A percentile compares a stretch with the other conserved stretches of the same genome.
phyloP scores from a whole-genome alignment of 352 stramenopile species.

The Phytophthora ramorum region DNA sequence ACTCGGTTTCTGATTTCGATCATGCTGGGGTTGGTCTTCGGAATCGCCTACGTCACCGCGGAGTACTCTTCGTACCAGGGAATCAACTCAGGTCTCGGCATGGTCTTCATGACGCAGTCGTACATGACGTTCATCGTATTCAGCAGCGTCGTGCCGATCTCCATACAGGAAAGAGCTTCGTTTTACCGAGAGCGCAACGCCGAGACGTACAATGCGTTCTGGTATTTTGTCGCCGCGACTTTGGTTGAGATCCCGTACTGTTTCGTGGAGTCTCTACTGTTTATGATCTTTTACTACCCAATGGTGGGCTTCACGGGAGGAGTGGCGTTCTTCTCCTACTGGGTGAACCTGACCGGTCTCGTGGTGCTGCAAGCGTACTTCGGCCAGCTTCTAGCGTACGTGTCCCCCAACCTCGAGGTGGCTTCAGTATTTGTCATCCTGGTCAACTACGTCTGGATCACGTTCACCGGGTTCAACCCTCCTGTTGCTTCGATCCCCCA shows the following conservation, averaged over 20 bases:
- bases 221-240: conserved; percentile 11
- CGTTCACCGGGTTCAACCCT: conserved; percentile 46
- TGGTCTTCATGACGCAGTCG: conserved; percentile 74
- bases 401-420: conserved; percentile 41
- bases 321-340: conserved; percentile 40
- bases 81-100: conserved; percentile 48
- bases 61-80: conserved; percentile 38
- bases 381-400: conserved; percentile 42
- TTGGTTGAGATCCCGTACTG: conserved; percentile 18
- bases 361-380: conserved; percentile 56
- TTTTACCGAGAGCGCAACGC: conserved; percentile 12
- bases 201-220: conserved; percentile 18
- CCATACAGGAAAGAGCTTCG: conserved; percentile 8
- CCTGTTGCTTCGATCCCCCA: conserved; percentile 36
- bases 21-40: conserved; percentile 20
- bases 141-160: conserved; percentile 44
- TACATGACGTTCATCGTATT: conserved; percentile 71
- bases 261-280: conserved; percentile 7
- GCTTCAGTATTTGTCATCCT: conserved; percentile 35
- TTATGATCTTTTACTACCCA: conserved; percentile 13
- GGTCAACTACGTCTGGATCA: conserved; percentile 39
- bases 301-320: conserved; percentile 15
- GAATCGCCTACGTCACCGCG: conserved; percentile 15
- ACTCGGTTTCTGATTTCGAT: conserved; percentile 45
- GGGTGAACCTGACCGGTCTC: conserved; percentile 45